Percentiles rank a stretch among this genome's conserved stretches.
Evolutionary conservation across 2,329 filamentous ascomycete species (phyloP).

Genomic region (Fusarium setosum): DNA sequence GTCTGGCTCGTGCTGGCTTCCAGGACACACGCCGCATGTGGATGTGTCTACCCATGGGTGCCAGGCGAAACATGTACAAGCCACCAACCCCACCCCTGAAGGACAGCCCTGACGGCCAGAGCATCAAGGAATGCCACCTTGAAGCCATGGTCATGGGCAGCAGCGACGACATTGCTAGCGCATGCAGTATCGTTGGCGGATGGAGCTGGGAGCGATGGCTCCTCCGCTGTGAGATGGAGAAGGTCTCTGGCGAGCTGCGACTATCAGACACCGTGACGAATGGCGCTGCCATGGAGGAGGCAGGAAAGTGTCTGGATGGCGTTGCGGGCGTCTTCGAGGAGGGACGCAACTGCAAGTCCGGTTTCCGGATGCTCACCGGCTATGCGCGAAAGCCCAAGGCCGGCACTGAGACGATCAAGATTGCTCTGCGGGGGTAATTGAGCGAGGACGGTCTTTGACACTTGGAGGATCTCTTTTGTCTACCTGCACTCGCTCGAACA

Average conservation of each 20-base stretch:
- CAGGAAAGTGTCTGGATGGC: slow-evolving; percentile 69
- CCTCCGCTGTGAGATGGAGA: slow-evolving; percentile 87
- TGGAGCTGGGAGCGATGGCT: slow-evolving; percentile 99
- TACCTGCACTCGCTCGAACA: slow-evolving; percentile 17
- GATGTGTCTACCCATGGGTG: slow-evolving; percentile 88
- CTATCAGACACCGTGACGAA: slow-evolving; percentile 64
- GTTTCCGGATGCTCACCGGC: slow-evolving; percentile 71
- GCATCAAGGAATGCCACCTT: slow-evolving; percentile 61
- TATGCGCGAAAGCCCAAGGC: slow-evolving; percentile 70
- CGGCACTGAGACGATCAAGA: slow-evolving; percentile 52
- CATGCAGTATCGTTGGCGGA: slow-evolving; percentile 85
- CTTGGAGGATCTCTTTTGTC: slow-evolving; percentile 39
- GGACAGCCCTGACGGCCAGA: slow-evolving; percentile 53
- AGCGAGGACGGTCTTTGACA: slow-evolving; percentile 8
- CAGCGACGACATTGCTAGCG: slow-evolving; percentile 76
- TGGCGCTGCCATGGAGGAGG: slow-evolving; percentile 63
- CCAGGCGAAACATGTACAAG: slow-evolving; percentile 49
- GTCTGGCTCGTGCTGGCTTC: slow-evolving; percentile 82
- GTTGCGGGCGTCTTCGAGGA: slow-evolving; percentile 73
- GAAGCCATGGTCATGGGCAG: slow-evolving; percentile 74
- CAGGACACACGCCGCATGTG: slow-evolving; percentile 84
- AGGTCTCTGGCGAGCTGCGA: slow-evolving; percentile 72
- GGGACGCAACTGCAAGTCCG: slow-evolving; percentile 67
- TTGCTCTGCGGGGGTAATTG: slow-evolving; percentile 45
- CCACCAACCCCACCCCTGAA: slow-evolving; percentile 45